Percentiles rank a stretch among this genome's conserved stretches.
phyloP scores from a whole-genome alignment of 352 stramenopile genomes.

The Thalassiosira sp. region DNA sequence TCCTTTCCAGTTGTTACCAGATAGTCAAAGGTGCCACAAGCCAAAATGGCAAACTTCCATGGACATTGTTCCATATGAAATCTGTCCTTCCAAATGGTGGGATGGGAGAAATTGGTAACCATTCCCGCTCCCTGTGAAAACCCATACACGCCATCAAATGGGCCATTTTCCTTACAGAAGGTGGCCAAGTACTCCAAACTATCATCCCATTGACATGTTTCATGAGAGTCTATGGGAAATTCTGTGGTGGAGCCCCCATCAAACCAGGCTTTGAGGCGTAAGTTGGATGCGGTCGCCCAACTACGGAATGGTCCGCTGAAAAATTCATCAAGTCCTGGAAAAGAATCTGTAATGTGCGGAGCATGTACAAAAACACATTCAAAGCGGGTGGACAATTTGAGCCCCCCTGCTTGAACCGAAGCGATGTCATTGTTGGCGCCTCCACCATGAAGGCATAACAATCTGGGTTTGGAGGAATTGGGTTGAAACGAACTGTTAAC shows the following conservation, averaged over 20 bases:
- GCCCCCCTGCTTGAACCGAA: neutral
- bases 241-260: no score
- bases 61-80: slow-evolving; percentile 13
- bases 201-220: slow-evolving; percentile 21
- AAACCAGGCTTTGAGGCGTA: no score
- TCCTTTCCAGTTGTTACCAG: slow-evolving; percentile 1
- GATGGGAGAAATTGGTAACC: slow-evolving; percentile 26
- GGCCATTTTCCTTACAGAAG: slow-evolving; percentile 4
- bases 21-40: slow-evolving; percentile 7
- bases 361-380: slow-evolving; percentile 24
- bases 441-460: slow-evolving; percentile 15
- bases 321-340: slow-evolving; percentile 15
- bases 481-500: no score
- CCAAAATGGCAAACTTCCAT: slow-evolving; percentile 32
- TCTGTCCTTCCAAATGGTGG: slow-evolving; percentile 17
- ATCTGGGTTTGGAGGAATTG: no score
- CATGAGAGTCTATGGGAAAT: no score
- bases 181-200: slow-evolving; percentile 19
- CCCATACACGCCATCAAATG: slow-evolving; percentile 29
- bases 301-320: slow-evolving; percentile 14
- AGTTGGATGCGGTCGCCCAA: neutral
- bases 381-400: slow-evolving; percentile 8
- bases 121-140: slow-evolving; percentile 28
- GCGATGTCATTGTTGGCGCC: slow-evolving; percentile 11
- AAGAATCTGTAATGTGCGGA: slow-evolving; percentile 13